Conservation (phyloP, 169 alveolate species). For the Theileria orientalis region DNA sequence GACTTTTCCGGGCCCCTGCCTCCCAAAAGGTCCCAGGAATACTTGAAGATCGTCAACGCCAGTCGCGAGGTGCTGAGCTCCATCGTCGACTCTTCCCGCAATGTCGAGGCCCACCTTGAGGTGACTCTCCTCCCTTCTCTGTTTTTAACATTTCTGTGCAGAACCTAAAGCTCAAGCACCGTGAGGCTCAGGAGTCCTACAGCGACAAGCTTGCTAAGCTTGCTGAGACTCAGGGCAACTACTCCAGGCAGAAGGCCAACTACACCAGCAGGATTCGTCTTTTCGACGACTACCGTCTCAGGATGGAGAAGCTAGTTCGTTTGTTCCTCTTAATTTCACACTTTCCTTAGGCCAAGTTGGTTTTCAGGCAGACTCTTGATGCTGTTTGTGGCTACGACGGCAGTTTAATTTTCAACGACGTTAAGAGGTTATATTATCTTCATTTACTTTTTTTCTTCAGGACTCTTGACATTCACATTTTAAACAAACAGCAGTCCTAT, state of each 20-base stretch:
- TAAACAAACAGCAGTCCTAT: constrained; percentile 61
- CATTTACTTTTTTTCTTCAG: background rate
- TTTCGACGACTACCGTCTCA: constrained; percentile 44
- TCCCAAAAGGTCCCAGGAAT: constrained; percentile 47
- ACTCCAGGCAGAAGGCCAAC: constrained; percentile 38
- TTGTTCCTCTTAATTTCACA: background rate
- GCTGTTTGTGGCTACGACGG: constrained; percentile 63
- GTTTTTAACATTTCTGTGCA: background rate
- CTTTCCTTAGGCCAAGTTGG: constrained; percentile 42
- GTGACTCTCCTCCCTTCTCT: background rate
- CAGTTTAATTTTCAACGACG: constrained; percentile 60
- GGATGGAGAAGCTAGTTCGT: constrained; percentile 31
- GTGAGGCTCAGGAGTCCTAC: constrained; percentile 22
- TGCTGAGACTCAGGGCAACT: constrained; percentile 51
- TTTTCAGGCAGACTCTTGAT: constrained; percentile 51
- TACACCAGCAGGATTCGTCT: constrained; percentile 36
- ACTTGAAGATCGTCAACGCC: constrained; percentile 27
- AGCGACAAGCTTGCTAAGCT: constrained; percentile 39
- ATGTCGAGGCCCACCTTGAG: constrained; percentile 35
- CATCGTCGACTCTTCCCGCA: constrained; percentile 37
- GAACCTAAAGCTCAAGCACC: constrained; percentile 21
- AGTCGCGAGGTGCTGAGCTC: constrained; percentile 43
- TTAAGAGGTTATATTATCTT: constrained; percentile 14
- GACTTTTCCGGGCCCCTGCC: constrained; percentile 43
- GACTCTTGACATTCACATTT: constrained; percentile 59